These are phyloP conservation scores for Apophysomyces variabilis DNA, from an alignment of 371 early-diverging fungal genomes.

Conservation along the genomic window DNA sequence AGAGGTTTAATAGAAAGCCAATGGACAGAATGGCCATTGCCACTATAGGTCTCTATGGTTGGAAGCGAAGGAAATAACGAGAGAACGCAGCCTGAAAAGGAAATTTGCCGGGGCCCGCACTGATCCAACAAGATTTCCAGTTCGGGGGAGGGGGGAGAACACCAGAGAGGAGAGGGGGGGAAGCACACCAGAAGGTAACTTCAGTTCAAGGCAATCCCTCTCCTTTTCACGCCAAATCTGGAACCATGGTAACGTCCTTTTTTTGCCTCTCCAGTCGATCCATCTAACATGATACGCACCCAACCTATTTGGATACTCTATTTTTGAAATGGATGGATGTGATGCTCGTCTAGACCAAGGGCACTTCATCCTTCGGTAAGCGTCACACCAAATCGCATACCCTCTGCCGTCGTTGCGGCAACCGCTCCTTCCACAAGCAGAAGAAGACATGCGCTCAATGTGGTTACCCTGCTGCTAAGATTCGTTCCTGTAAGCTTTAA, in stretches of 20 bases:
- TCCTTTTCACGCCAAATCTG: conserved; percentile 8
- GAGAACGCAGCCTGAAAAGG: not conserved
- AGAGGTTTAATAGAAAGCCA: too few species aligned
- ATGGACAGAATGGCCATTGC: too few species aligned
- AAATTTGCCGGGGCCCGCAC: too few species aligned
- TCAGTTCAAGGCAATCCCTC: not conserved
- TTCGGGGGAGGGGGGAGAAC: not conserved
- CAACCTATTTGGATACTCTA: not conserved
- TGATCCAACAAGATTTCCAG: not conserved
- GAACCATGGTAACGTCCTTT: conserved; percentile 8
- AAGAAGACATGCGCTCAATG: conserved; percentile 99
- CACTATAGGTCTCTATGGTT: not conserved
- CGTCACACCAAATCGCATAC: conserved; percentile 99
- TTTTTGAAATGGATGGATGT: conserved; percentile 7
- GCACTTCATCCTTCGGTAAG: conserved; percentile 99
- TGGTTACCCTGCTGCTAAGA: conserved; percentile 98
- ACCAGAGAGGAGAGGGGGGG: not conserved
- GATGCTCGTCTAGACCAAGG: conserved; percentile 81
- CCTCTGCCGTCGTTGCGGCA: conserved; percentile 98
- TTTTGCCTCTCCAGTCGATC: not conserved
- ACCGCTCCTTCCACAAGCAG: conserved; percentile 98
- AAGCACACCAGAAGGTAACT: not conserved
- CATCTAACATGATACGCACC: conserved; percentile 1
- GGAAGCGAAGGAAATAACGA: not conserved
- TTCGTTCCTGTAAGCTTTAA: conserved; percentile 83